These are phyloP conservation scores for Pyrenophora teres DNA, from an alignment of 2,329 filamentous ascomycete genomes.

Conservation along the genomic window DNA sequence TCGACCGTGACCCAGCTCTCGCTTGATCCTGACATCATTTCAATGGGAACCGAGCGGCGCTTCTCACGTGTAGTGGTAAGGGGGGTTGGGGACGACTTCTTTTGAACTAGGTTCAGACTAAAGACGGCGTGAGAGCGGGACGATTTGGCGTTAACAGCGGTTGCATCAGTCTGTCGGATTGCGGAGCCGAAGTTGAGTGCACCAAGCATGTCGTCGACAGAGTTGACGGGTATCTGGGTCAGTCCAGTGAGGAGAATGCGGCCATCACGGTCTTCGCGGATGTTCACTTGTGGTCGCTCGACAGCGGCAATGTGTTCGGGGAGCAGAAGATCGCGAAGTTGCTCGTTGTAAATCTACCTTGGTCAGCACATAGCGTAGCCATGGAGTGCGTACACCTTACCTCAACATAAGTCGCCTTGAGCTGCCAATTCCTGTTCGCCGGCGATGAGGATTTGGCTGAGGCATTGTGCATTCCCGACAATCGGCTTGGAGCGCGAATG, in stretches of 20 bases:
- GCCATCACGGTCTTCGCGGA: constrained; percentile 91
- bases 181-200: constrained; percentile 90
- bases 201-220: constrained; percentile 85
- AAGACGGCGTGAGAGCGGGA: constrained; percentile 98
- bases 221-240: constrained; percentile 85
- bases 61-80: constrained; percentile 69
- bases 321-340: constrained; percentile 85
- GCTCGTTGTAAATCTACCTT: constrained; percentile 90
- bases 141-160: constrained; percentile 95
- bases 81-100: constrained; percentile 62
- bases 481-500: constrained; percentile 69
- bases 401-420: constrained; percentile 90
- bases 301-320: constrained; percentile 70
- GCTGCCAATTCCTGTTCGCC: constrained; percentile 79
- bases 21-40: constrained; percentile 67
- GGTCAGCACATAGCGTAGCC: constrained; percentile 17
- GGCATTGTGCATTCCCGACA: constrained; percentile 62
- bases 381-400: constrained; percentile 41
- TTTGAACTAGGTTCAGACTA: constrained; percentile 89
- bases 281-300: constrained; percentile 81
- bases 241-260: constrained; percentile 93
- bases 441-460: constrained; percentile 50
- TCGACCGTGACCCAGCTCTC: constrained; percentile 81
- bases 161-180: constrained; percentile 95
- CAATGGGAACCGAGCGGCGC: constrained; percentile 82